phyloP scores from a whole-genome alignment of 2,329 filamentous ascomycete species.

The Aspergillus cejpii region DNA sequence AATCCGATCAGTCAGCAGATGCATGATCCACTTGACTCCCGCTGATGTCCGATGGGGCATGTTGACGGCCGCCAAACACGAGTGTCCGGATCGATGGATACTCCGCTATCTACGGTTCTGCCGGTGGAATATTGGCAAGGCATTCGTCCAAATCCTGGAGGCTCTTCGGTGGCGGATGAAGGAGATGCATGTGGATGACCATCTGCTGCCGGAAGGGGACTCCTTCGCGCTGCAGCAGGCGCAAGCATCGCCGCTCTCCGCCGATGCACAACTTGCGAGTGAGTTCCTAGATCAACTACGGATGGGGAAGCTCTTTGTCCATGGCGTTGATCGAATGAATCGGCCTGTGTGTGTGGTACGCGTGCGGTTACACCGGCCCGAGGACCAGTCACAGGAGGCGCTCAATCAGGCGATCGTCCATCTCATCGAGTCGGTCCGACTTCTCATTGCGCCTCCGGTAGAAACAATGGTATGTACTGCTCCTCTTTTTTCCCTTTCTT shows the following conservation, averaged over 20 bases:
- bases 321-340: conserved; percentile 72
- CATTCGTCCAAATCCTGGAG: conserved; percentile 80
- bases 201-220: conserved; percentile 71
- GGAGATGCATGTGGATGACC: conserved; percentile 77
- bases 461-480: conserved; percentile 70
- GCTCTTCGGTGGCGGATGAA: conserved; percentile 80
- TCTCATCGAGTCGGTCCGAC: conserved; percentile 77
- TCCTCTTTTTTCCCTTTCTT: background rate
- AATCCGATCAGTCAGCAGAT: conserved; percentile 70
- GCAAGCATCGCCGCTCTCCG: conserved; percentile 18
- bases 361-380: conserved; percentile 70
- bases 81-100: conserved; percentile 76
- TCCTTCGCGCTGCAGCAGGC: conserved; percentile 55
- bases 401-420: conserved; percentile 85
- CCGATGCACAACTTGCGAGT: conserved; percentile 56
- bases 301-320: conserved; percentile 82
- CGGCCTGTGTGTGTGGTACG: conserved; percentile 77
- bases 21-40: conserved; percentile 64
- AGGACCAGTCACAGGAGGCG: conserved; percentile 72
- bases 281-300: conserved; percentile 75
- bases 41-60: conserved; percentile 71
- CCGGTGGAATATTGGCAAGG: conserved; percentile 88
- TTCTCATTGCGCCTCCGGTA: conserved; percentile 66
- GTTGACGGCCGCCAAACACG: conserved; percentile 87
- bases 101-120: conserved; percentile 71